Base-by-base conservation (phyloP, 352 stramenopile genomes). In the Thraustochytrium striatum region DNA sequence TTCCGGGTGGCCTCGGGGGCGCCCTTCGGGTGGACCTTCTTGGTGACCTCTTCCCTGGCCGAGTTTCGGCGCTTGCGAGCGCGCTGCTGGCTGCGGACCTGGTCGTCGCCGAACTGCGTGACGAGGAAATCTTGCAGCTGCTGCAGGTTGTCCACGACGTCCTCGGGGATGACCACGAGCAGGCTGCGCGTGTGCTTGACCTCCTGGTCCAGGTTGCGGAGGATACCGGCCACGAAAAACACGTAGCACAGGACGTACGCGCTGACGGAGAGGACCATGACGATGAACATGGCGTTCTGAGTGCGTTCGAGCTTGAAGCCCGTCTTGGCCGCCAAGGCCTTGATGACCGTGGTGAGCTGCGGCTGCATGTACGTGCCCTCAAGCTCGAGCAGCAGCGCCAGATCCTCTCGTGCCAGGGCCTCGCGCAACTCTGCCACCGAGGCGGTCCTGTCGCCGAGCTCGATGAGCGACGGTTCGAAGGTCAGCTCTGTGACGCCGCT, bases 111-210 rank as follows among this genome's bases (percentile, higher is more conserved):
- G n/a, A n/a, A n/a, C n/a, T n/a, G n/a, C n/a, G n/a, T n/a, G 32
- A 75, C 65, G 50, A 75, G 65, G 35, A 75, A 62, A 32, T 55
- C 52, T 43, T 75, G 65, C 1, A 75, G 43, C 1, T 75, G 44
- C 0, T 43, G 44, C 30, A 75, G n/a, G 32, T 30, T 55, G 25
- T 62, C 44, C 0, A 75, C 1, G 25, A 75, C 65, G 52, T 75
- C 65, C 52, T 75, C 65, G 2, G 65, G 65, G 1, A 75, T 75
- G 30, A 75, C 65, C 0, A 75, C 9, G 5, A 75, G 25, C 0
- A 75, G 65, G 36, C 44, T 61, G 8, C 65, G 65, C 25, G 65
- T 62, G 21, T 43, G 65, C 35, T 75, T 75, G n/a, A 75, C 65
- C 65, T 75, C 65, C 25, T 1, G 58, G 8, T 75, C 65, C 13